A percentile compares a stretch with the other conserved stretches of the same genome.
Conservation (phyloP, 2,329 filamentous ascomycete species). For the Microsporum ferrugineum region DNA sequence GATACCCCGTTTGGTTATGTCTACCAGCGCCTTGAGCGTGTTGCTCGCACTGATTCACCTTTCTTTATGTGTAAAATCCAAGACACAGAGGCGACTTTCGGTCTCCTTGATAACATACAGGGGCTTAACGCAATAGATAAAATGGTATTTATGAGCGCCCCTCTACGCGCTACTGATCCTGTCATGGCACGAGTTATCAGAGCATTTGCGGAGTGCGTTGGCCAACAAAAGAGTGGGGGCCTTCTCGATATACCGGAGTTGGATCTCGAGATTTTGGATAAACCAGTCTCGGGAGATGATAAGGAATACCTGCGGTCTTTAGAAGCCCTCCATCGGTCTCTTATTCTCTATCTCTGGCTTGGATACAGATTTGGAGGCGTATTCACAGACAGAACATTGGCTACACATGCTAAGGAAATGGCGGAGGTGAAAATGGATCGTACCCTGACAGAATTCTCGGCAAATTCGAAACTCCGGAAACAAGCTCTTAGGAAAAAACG, state of each 20-base stretch:
- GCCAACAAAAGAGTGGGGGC: slow-evolving; percentile 53
- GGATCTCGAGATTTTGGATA: slow-evolving; percentile 62
- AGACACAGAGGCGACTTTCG: slow-evolving; percentile 55
- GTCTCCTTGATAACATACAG: slow-evolving; percentile 60
- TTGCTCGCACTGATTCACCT: slow-evolving; percentile 50
- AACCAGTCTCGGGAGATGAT: slow-evolving; percentile 29
- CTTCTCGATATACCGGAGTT: slow-evolving; percentile 61
- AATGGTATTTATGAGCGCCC: slow-evolving; percentile 62
- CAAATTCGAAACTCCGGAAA: slow-evolving; percentile 31
- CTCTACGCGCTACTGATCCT: slow-evolving; percentile 46
- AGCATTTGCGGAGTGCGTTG: slow-evolving; percentile 58
- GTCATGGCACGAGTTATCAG: slow-evolving; percentile 39
- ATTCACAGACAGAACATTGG: slow-evolving; percentile 63
- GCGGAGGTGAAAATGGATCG: slow-evolving; percentile 65
- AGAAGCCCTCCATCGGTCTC: slow-evolving; percentile 66
- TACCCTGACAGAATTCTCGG: slow-evolving; percentile 48
- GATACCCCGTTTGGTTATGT: slow-evolving; percentile 75
- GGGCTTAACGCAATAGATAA: slow-evolving; percentile 61
- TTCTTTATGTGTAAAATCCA: slow-evolving; percentile 61
- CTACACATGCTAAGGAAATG: slow-evolving; percentile 64
- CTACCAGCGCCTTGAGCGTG: slow-evolving; percentile 59
- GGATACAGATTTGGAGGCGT: slow-evolving; percentile 77
- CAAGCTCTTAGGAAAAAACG: slow-evolving; percentile 13
- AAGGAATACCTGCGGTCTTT: slow-evolving; percentile 54
- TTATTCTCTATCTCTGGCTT: slow-evolving; percentile 86